Base-by-base conservation (phyloP, 2,329 filamentous ascomycete genomes). In the Clonostachys byssicola region DNA sequence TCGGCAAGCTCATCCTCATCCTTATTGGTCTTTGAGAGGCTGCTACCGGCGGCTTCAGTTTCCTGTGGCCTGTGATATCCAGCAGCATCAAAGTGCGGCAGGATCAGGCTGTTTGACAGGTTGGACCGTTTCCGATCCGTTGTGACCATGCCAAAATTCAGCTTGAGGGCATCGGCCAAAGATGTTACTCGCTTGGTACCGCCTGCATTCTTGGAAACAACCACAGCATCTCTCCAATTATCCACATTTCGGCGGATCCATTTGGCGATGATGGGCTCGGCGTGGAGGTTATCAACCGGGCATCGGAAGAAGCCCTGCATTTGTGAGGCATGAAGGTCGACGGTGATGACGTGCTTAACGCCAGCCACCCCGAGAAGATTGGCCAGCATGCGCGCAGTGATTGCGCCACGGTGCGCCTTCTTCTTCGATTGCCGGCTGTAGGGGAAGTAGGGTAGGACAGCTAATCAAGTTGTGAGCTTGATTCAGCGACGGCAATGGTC, bases 251-350 rank as follows among this genome's bases (percentile, higher is more conserved):
- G 83, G 51, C 87, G 86, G 59, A 99, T 95, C 94, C 94, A 99
- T 57, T 90, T 88, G 46, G 92, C 91, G 60, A 99, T 90, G 53
- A 97, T 80, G 14, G 94, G 92, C 66, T 99, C 94, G 45, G 94
- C 94, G 58, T 96, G 90, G 46, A 99, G 84, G 62, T 99, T 97
- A 69, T 99, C 94, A 50, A 99, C 92, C 0, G 94, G 94, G 57
- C 92, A 96, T 62, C 89, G 89, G 78, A 99, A 99, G 73, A 99
- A 99, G 49, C 94, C 94, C 71, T 99, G 94, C 90, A 97, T 97
- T 73, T 97, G 94, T n/a, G 88, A 91, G 46, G 89, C 89, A 72
- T 99, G 94, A 33, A 99, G 80, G 63, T 99, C 94, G 62, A 99
- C 88, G 14, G 94, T 99, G 60, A 99, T 92, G 65, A 99, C 89